A percentile compares a stretch with the other conserved stretches of the same genome.
Evolutionary conservation across 2,329 filamentous ascomycete species (phyloP).

Genomic region (Pyrenochaeta sp.): DNA sequence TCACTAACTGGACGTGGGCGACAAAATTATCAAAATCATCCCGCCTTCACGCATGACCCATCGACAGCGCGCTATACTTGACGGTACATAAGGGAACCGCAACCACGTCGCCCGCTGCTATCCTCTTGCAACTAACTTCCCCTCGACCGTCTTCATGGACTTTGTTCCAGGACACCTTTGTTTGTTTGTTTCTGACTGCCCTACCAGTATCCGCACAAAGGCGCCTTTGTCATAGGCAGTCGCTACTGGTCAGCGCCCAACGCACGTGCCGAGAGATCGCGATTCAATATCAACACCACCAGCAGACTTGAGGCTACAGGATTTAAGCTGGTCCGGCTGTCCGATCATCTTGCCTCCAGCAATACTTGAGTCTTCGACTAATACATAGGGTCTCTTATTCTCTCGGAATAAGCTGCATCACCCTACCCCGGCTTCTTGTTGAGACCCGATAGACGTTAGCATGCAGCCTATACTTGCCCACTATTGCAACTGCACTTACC

Average conservation of each 20-base stretch:
- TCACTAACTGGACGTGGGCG: constrained; percentile 44
- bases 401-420: neutral
- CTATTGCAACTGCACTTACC: constrained; percentile 51
- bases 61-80: constrained; percentile 29
- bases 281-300: constrained; percentile 18
- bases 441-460: constrained; percentile 19
- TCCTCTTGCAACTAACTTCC: constrained; percentile 5
- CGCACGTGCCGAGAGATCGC: constrained; percentile 20
- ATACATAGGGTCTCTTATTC: constrained; percentile 9
- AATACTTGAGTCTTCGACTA: constrained; percentile 32
- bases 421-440: constrained; percentile 15
- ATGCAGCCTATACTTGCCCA: constrained; percentile 52
- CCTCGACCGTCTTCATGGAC: neutral
- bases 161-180: neutral
- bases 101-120: constrained; percentile 23
- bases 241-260: constrained; percentile 36
- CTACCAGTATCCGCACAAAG: constrained; percentile 25
- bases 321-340: constrained; percentile 16
- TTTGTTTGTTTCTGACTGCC: constrained; percentile 18
- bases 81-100: constrained; percentile 41
- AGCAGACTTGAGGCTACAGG: constrained; percentile 21
- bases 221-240: constrained; percentile 26
- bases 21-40: constrained; percentile 42
- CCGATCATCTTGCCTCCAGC: constrained; percentile 20
- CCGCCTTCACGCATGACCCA: constrained; percentile 51